Conservation (phyloP, 306 rosid genomes). For the Cicer cuneatum region DNA sequence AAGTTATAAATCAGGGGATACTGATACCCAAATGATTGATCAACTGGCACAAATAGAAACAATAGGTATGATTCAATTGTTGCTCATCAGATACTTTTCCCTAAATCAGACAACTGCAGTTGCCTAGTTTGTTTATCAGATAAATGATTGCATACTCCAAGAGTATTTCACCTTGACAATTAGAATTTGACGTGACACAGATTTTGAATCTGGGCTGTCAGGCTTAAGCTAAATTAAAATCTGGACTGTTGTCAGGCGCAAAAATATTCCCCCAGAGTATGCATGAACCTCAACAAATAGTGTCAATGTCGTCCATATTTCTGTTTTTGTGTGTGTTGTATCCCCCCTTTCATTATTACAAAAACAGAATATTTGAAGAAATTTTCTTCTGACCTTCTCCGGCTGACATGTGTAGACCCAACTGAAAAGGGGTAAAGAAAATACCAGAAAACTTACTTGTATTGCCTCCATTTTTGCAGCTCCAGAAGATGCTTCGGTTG, state of each 20-base stretch:
- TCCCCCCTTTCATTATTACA: not conserved
- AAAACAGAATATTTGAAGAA: not conserved
- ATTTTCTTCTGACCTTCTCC: not conserved
- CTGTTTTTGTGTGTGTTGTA: slow-evolving; percentile 3
- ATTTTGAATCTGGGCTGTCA: slow-evolving; percentile 28
- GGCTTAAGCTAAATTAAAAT: not conserved
- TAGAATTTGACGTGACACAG: slow-evolving; percentile 30
- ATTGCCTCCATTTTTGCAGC: slow-evolving; percentile 56
- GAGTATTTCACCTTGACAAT: slow-evolving; percentile 33
- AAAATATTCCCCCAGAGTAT: slow-evolving; percentile 17
- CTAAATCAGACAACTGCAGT: slow-evolving; percentile 3
- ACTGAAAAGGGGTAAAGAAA: slow-evolving; percentile 7
- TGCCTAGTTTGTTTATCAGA: slow-evolving; percentile 34
- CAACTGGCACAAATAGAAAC: slow-evolving; percentile 69
- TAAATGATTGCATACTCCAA: slow-evolving; percentile 30
- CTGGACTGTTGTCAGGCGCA: slow-evolving; percentile 24
- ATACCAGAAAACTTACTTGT: slow-evolving; percentile 15
- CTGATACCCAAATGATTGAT: slow-evolving; percentile 57
- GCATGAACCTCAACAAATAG: slow-evolving; percentile 33
- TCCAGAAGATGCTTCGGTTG: slow-evolving; percentile 66
- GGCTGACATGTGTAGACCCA: slow-evolving; percentile 6
- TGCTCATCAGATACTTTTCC: slow-evolving; percentile 31
- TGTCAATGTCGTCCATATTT: slow-evolving; percentile 6
- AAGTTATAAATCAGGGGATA: slow-evolving; percentile 55
- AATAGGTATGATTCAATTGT: slow-evolving; percentile 62